Base-by-base conservation (phyloP, 1,284 basidiomycete genomes). In the Cutaneotrichosporon dermatis region DNA sequence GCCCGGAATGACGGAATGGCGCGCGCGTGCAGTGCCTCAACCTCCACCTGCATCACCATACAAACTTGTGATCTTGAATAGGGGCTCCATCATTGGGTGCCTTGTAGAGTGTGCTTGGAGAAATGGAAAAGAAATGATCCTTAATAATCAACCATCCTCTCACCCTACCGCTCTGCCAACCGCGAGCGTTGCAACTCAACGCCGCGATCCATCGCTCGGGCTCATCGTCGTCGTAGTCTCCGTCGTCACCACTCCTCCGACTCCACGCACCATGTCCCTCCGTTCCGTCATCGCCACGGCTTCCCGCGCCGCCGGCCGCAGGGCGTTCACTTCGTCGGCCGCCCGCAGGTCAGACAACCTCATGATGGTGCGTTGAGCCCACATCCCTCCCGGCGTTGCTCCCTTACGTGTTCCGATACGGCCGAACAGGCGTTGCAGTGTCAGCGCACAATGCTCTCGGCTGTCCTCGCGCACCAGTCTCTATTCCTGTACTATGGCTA, bases 261-360 rank as follows among this genome's bases (percentile, higher is more conserved):
- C 37, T 34, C 55, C 54, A 37, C 33, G 11, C 49, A 64, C 60
- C 60, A 74, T 75, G 71, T 72, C 73, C 61, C 64, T 71, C 51
- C 67, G 73, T 46, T 71, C 73, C 44, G 63, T 68, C 62, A 59
- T 75, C 53, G 59, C 66, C 48, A 56, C 66, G 35, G 63, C 69
- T 16, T 51, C 66, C 60, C 65, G 62, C 49, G 59, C 65, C 46
- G 53, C 58, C 44, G 60, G 57, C 56, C 64, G 69, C 60, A 77
- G 84, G 51, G 69, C 79, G 43, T 76, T 85, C 63, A 81, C 82
- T 13, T 77, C 79, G 5, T 81, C 83, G 13, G 66, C 74, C 42
- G 71, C 78, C 42, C 78, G 80, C 64, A 74, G 75, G 64, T 86
- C 84, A 39, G 84, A 86, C 75, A 82, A 84, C 63, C 81, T 86